Evolutionary conservation across 805 yeast species (phyloP).

Genomic region (Middelhovenomyces tepae): DNA sequence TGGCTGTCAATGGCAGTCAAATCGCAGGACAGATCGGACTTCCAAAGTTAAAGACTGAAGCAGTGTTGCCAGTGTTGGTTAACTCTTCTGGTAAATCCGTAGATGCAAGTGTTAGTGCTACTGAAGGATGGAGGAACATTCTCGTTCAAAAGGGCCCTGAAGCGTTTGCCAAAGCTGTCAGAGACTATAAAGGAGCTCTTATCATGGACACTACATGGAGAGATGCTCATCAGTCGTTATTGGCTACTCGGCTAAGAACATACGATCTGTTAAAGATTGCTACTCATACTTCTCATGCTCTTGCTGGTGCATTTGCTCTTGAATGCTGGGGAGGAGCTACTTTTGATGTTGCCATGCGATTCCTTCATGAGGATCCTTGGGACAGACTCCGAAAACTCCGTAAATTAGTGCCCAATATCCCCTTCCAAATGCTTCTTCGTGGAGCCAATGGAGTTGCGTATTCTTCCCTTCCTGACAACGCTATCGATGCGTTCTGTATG

Average conservation of each 20-base stretch:
- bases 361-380: slow-evolving; percentile 99
- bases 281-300: slow-evolving; percentile 84
- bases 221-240: slow-evolving; percentile 96
- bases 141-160: slow-evolving; percentile 80
- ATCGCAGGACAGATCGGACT: slow-evolving; percentile 91
- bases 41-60: slow-evolving; percentile 73
- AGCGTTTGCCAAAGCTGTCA: slow-evolving; percentile 79
- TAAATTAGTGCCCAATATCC: slow-evolving; percentile 90
- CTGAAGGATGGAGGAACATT: slow-evolving; percentile 88
- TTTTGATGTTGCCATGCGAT: slow-evolving; percentile 97
- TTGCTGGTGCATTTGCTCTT: slow-evolving; percentile 83
- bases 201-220: slow-evolving; percentile 99
- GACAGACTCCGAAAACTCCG: slow-evolving; percentile 83
- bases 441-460: slow-evolving; percentile 99
- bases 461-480: slow-evolving; percentile 96
- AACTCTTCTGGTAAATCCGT: slow-evolving; percentile 54
- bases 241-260: slow-evolving; percentile 97
- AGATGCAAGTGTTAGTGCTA: slow-evolving; percentile 49
- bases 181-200: slow-evolving; percentile 76
- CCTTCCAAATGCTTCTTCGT: slow-evolving; percentile 97
- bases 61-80: slow-evolving; percentile 64
- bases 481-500: slow-evolving; percentile 91
- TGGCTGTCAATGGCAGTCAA: slow-evolving; percentile 92
- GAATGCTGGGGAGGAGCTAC: slow-evolving; percentile 99
- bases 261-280: slow-evolving; percentile 88